These are phyloP conservation scores for Ceratocystis alfenasii DNA, from an alignment of 2,329 filamentous ascomycete genomes.

Conservation along the genomic window DNA sequence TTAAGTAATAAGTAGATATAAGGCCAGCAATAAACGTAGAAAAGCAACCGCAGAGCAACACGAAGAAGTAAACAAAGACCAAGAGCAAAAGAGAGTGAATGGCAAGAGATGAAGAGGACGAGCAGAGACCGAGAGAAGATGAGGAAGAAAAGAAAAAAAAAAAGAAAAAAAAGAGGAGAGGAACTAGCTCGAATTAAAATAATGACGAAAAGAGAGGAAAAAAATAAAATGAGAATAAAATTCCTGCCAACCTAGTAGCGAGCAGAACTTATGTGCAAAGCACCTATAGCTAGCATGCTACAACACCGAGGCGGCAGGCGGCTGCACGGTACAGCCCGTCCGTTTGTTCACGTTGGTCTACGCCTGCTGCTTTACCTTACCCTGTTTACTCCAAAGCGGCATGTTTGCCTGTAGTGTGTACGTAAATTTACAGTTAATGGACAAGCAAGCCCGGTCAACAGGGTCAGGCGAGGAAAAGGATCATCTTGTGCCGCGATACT, in stretches of 20 bases:
- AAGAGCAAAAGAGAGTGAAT: background rate
- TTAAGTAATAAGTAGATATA: slow-evolving; percentile 4
- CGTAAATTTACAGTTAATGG: no score
- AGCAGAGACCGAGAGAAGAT: background rate
- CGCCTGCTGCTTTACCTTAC: background rate
- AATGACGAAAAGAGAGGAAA: background rate
- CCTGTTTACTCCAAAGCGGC: background rate
- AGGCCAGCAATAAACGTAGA: background rate
- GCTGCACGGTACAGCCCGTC: slow-evolving; percentile 3
- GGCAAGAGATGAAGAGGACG: background rate
- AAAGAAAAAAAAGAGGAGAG: background rate
- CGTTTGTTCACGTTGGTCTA: background rate
- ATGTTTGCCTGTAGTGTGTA: background rate
- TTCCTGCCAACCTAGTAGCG: background rate
- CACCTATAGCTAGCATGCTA: background rate
- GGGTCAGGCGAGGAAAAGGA: no score
- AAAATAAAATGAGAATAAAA: background rate
- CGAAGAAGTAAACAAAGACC: background rate
- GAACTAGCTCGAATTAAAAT: slow-evolving; percentile 11
- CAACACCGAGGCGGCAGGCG: background rate
- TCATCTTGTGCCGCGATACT: no score
- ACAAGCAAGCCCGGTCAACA: no score
- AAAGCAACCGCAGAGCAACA: background rate
- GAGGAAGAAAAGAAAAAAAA: slow-evolving; percentile 7
- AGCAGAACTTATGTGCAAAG: background rate